Base-by-base conservation (phyloP, 148 eudicot genomes). In the Amaranthus hypochondriacus region DNA sequence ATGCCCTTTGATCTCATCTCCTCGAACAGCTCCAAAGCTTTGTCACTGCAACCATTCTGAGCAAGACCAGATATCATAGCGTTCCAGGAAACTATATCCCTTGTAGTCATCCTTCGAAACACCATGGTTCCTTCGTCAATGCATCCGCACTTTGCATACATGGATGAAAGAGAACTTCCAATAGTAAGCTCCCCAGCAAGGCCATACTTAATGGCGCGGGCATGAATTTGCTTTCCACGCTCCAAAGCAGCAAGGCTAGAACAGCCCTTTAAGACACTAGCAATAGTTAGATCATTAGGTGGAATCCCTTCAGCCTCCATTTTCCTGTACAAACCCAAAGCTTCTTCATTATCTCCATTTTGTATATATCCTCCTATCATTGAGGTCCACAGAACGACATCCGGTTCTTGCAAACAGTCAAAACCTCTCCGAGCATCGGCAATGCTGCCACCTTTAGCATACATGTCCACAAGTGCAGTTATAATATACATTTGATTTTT, bases 191-290 rank as follows among this genome's bases (percentile, higher is more conserved):
- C 79, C 39, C 69, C 18, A 50, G 82, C 76, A 75, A 88, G 82
- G 6, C 91, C 87, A 64, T 84, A 82, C 76, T 88, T 88, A 12
- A 88, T 77, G 66, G 82, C 76, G 65, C 80, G 81, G 56, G 81
- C 91, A 82, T 88, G 91, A 75, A 88, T 73, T 81, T 88, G 91
- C 74, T 86, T 88, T 73, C 91, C 91, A 75, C 84, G 89, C 75
- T 86, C 87, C 76, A 88, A 77, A 76, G 87, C 87, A 76, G 86
- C 89, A 63, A 86, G 86, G 63, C 77, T 82, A 15, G 91, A 88
- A 79, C 91, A 88, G 7, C 89, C 89, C 77, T 86, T 88, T 57
- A 86, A 57, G 49, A 86, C 75, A 42, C 84, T 86, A 15, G 84
- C 76, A 73, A 88, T 80, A 48, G 91, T 88, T 54, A 83, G 82